Evolutionary conservation across 2,329 filamentous ascomycete species (phyloP).

Genomic region (Pseudopyricularia cyperi): DNA sequence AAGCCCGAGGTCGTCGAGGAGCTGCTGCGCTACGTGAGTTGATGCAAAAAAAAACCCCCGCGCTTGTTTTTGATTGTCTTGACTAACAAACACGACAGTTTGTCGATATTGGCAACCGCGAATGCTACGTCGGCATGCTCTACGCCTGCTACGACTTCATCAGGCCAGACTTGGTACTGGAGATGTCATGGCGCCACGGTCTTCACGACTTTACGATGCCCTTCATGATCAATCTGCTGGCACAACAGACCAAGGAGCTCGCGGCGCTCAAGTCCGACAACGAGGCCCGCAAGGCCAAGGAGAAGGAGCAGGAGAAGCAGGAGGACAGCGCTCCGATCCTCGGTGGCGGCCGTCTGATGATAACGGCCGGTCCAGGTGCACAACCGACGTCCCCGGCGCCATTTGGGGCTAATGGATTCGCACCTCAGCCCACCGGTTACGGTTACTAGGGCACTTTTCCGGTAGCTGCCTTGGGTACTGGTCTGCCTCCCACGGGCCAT

Average conservation of each 20-base stretch:
- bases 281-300: conserved; percentile 40
- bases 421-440: conserved; percentile 76
- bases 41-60: neutral
- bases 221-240: conserved; percentile 98
- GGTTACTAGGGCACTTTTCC: conserved; percentile 31
- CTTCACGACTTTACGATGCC: conserved; percentile 98
- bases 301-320: conserved; percentile 51
- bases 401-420: conserved; percentile 79
- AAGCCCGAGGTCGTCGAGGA: conserved; percentile 93
- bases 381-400: conserved; percentile 49
- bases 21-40: conserved; percentile 87
- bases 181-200: conserved; percentile 92
- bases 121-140: conserved; percentile 99
- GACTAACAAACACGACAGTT: conserved; percentile 53
- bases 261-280: conserved; percentile 85
- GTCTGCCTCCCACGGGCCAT: no score
- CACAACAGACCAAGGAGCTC: conserved; percentile 80
- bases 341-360: conserved; percentile 79
- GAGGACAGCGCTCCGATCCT: conserved; percentile 92
- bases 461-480: neutral
- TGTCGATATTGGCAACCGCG: conserved; percentile 95
- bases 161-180: conserved; percentile 80
- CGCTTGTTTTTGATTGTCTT: neutral
- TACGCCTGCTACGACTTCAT: conserved; percentile 98
- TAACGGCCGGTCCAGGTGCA: conserved; percentile 69